phyloP scores from a whole-genome alignment of 495 filamentous ascomycete genomes.

The Hypoxylon fuscum region DNA sequence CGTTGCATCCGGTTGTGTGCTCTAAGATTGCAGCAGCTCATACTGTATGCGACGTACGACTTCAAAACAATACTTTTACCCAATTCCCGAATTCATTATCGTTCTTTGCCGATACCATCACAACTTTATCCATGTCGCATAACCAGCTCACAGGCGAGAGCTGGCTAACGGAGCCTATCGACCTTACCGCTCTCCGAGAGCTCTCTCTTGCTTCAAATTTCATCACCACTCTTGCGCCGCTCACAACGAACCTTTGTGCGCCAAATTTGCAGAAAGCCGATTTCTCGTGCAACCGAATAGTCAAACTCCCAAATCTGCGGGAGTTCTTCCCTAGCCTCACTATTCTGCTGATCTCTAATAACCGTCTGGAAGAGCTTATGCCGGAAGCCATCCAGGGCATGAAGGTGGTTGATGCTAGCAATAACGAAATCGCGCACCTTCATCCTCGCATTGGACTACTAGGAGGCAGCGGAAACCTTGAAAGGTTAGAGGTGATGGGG shows the following conservation, averaged over 20 bases:
- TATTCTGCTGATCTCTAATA: slow-evolving; percentile 77
- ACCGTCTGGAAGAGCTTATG: slow-evolving; percentile 74
- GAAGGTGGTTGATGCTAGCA: slow-evolving; percentile 76
- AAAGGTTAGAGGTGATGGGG: slow-evolving; percentile 71
- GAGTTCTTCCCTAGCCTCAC: slow-evolving; percentile 71
- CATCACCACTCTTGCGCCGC: slow-evolving; percentile 69
- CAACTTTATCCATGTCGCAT: slow-evolving; percentile 77
- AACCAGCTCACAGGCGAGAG: slow-evolving; percentile 73
- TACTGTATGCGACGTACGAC: slow-evolving; percentile 63
- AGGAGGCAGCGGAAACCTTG: slow-evolving; percentile 63
- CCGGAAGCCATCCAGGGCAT: slow-evolving; percentile 80
- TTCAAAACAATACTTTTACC: slow-evolving; percentile 80
- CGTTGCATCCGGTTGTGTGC: slow-evolving; percentile 61
- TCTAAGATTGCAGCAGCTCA: slow-evolving; percentile 59
- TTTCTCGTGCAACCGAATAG: slow-evolving; percentile 80
- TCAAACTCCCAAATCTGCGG: slow-evolving; percentile 65
- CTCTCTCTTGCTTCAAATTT: slow-evolving; percentile 76
- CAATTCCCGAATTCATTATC: slow-evolving; percentile 72
- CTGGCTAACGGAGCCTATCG: slow-evolving; percentile 68
- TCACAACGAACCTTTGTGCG: slow-evolving; percentile 71
- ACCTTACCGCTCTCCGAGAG: slow-evolving; percentile 76
- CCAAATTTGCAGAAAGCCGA: slow-evolving; percentile 79
- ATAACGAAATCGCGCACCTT: slow-evolving; percentile 81
- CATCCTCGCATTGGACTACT: slow-evolving; percentile 81
- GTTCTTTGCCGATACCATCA: slow-evolving; percentile 73